A percentile compares a stretch with the other conserved stretches of the same genome.
phyloP scores from a whole-genome alignment of 306 rosid genomes.

The Alnus glutinosa region DNA sequence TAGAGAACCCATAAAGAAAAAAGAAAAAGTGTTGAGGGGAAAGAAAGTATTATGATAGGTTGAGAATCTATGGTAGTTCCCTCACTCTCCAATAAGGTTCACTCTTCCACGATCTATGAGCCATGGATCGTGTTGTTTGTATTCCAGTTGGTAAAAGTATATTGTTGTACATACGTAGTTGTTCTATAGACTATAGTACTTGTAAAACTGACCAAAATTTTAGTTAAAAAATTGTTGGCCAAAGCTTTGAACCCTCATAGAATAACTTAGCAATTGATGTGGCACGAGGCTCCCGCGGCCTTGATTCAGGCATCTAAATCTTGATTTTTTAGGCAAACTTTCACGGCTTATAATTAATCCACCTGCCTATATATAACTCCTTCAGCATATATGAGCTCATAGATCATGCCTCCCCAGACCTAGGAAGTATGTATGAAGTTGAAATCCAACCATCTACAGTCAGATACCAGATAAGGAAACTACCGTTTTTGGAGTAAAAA shows the following conservation, averaged over 20 bases:
- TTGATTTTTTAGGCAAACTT: background rate
- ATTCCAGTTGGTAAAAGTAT: too few species aligned
- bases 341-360: background rate
- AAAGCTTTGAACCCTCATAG: background rate
- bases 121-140: too few species aligned
- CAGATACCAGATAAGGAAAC: background rate
- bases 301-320: background rate
- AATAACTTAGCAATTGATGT: background rate
- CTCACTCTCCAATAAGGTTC: too few species aligned
- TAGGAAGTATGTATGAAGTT: background rate
- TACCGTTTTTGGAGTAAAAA: background rate
- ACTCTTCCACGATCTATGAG: too few species aligned
- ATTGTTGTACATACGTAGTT: background rate
- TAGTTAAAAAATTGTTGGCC: background rate
- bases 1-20: constrained; percentile 17
- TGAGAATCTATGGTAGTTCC: constrained; percentile 11
- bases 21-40: background rate
- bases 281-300: background rate
- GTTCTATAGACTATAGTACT: background rate
- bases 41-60: constrained; percentile 8
- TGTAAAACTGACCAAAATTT: background rate
- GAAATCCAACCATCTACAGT: background rate
- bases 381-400: background rate
- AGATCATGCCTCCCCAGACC: background rate
- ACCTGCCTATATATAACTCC: background rate